phyloP scores from a whole-genome alignment of 106 monocot species.

The Ottelia alismoides region DNA sequence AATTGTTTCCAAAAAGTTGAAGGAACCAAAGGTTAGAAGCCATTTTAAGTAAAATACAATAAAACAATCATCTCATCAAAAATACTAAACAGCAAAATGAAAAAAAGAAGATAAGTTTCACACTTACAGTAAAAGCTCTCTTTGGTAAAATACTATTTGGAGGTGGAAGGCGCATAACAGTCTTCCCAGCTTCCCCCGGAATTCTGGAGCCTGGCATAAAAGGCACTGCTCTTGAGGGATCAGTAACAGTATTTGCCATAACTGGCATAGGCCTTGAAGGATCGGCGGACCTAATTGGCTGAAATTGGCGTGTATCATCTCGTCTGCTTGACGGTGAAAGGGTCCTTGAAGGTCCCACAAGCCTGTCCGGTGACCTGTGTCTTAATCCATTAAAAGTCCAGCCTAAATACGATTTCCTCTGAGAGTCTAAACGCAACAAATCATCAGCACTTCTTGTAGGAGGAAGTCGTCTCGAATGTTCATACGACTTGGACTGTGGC shows the following conservation, averaged over 20 bases:
- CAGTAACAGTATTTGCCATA: constrained; percentile 21
- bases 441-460: constrained; percentile 64
- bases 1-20: too few species aligned
- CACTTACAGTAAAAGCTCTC: constrained; percentile 28
- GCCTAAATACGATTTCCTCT: constrained; percentile 32
- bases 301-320: constrained; percentile 13
- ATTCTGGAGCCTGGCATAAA: constrained; percentile 20
- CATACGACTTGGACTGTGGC: constrained; percentile 18
- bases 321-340: constrained; percentile 33
- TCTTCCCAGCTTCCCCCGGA: constrained; percentile 28
- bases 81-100: too few species aligned
- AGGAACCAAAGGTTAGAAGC: too few species aligned
- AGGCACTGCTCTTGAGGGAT: constrained; percentile 26
- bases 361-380: constrained; percentile 52
- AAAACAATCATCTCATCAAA: too few species aligned
- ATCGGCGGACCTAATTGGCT: constrained; percentile 33
- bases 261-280: constrained; percentile 15
- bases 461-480: constrained; percentile 30
- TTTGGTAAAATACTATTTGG: constrained; percentile 19
- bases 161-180: constrained; percentile 24
- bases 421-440: constrained; percentile 36
- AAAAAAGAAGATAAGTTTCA: too few species aligned
- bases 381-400: constrained; percentile 24
- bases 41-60: too few species aligned
- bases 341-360: constrained; percentile 29